Evolutionary conservation across 768 basidiomycete genomes (phyloP).

Genomic region (Tricholoma saponaceum): DNA sequence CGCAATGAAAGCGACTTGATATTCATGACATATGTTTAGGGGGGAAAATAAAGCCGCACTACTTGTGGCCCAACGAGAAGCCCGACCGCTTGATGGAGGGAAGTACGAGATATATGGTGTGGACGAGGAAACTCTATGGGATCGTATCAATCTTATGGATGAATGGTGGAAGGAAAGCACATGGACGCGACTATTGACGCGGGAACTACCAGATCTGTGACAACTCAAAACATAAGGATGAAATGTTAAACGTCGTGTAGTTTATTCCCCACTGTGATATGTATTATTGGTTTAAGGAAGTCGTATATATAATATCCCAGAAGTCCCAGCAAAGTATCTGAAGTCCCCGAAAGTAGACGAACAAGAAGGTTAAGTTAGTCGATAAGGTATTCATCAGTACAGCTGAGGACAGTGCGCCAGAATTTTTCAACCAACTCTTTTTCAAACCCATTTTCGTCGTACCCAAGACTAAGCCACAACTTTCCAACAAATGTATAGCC

Average conservation of each 20-base stretch:
- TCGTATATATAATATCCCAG: background rate
- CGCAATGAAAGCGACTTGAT: slow-evolving; percentile 1
- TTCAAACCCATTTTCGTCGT: slow-evolving; percentile 75
- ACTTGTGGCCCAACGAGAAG: slow-evolving; percentile 78
- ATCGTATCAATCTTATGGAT: slow-evolving; percentile 73
- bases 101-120: slow-evolving; percentile 86
- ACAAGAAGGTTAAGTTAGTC: background rate
- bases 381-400: slow-evolving; percentile 55
- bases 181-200: slow-evolving; percentile 75
- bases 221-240: background rate
- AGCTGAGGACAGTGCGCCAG: slow-evolving; percentile 56
- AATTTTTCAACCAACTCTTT: slow-evolving; percentile 55
- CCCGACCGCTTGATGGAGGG: slow-evolving; percentile 55
- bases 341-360: background rate
- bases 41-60: slow-evolving; percentile 81
- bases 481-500: slow-evolving; percentile 73
- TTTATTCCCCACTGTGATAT: background rate
- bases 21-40: slow-evolving; percentile 30
- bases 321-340: background rate
- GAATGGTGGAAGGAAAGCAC: slow-evolving; percentile 95
- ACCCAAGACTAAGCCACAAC: slow-evolving; percentile 77
- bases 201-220: slow-evolving; percentile 78
- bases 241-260: background rate
- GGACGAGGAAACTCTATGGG: slow-evolving; percentile 84
- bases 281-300: slow-evolving; percentile 9